Evolutionary conservation across 495 filamentous ascomycete species (phyloP), one percentile per base, ranked within the genome.

Genomic region (Aspergillus steynii): DNA sequence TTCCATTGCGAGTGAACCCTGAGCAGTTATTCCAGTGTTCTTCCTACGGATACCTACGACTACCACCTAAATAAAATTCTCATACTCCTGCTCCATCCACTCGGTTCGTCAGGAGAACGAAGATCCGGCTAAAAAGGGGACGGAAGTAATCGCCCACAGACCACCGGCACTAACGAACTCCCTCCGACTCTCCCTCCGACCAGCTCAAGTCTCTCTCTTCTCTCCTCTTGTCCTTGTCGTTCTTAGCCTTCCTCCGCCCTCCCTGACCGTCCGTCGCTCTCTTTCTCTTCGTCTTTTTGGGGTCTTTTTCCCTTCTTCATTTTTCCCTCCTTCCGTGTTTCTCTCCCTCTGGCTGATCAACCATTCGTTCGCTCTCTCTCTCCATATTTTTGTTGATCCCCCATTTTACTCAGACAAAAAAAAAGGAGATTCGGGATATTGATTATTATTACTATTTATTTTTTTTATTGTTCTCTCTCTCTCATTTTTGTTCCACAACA

Each of bases 201-300:
- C 20, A 10, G 29, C 26, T n/a, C 48, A 52, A 29, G 5, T 6
- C 29, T 52, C 26, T 29, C 50, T 52, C 50, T 54, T 50, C 45
- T 31, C 52, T 54, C 51, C 42, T 67, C 50, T 50, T 50, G 56
- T 56, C 62, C 55, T 58, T 56, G 46, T 47, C 55, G 29, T 55
- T 56, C 54, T 61, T 53, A 59, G 58, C 63, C 52, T 55, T 65
- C 53, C 63, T 62, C 64, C 65, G 58, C 60, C 28, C 65, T 56
- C 9, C 14, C 9, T 42, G 12, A 42, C 37, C 37, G 65, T 60
- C 60, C 66, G 60, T 56, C 62, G 62, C 69, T 65, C 64, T 63
- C 66, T 69, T 61, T 68, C 57, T 58, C 55, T 59, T 59, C 56
- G 52, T 61, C 54, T 59, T 55, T 60, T 66, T 62, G 65, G 55